Evolutionary conservation across 257 asterid genomes (phyloP), one percentile per base, ranked within the genome.

Genomic region (Prunella vulgaris): DNA sequence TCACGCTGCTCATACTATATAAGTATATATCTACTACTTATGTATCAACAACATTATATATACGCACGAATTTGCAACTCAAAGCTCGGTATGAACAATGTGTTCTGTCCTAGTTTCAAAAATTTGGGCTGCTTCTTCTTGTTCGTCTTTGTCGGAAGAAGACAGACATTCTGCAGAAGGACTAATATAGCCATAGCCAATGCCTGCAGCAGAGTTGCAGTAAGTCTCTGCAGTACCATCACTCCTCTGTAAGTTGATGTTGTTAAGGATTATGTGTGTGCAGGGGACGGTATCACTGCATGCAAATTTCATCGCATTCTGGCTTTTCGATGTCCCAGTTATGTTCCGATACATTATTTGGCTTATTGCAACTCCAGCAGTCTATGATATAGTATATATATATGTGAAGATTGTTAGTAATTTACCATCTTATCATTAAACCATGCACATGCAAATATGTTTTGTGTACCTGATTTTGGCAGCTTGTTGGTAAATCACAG

Each of bases 201-300:
- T 57, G 38, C 97, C 98, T 3, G 85, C 87, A 25, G 90, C 97
- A 1, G 98, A 93, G 81, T 86, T 80, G 84, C 98, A 90, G 83
- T 84, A 93, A 52, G 93, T 88, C 79, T 87, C 95, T 2, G 83
- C 98, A n/a, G 78, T 80, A 60, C 96, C 97, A 66, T 92, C 92
- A 44, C 73, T 74, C 12, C 84, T 70, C 79, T 78, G 84, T 76
- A 94, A 78, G 84, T 85, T 81, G 74, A 91, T 84, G 80, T 89
- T 84, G 76, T 89, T 86, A 53, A 94, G 95, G 52, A 87, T 79
- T 30, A 89, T 91, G 82, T 83, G 82, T 49, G 83, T 86, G 83
- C 98, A 94, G 7, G 98, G 98, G 48, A 91, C 89, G 0, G 84
- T 81, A 81, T 91, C 93, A 21, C 97, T 91, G 81, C 98, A 94